These are phyloP conservation scores for Prunus salicina DNA, from an alignment of 306 rosid genomes.

Conservation along the genomic window DNA sequence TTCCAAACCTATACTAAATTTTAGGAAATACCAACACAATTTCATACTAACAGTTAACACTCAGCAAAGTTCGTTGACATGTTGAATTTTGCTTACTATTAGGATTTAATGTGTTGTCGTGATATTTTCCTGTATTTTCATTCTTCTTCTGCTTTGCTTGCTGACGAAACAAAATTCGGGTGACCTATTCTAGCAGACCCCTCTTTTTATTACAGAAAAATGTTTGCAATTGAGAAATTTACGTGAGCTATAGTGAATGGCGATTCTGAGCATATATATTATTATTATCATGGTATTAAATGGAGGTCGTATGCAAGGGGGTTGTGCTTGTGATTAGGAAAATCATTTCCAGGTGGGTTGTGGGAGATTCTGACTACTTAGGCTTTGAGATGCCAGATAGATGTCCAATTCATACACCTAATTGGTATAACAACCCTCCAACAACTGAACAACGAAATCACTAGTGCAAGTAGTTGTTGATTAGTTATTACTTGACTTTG, in stretches of 20 bases:
- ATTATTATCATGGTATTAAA: too few relatives aligned
- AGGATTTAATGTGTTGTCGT: background rate
- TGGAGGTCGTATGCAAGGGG: background rate
- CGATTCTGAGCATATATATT: too few relatives aligned
- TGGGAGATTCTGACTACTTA: conserved; percentile 15
- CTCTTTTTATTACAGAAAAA: too few relatives aligned
- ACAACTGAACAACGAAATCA: conserved; percentile 54
- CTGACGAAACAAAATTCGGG: background rate
- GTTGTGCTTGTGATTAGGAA: background rate
- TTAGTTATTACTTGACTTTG: conserved; percentile 36
- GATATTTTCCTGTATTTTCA: conserved; percentile 5
- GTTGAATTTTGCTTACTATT: conserved; percentile 10
- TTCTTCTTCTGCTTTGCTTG: conserved; percentile 14
- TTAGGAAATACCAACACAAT: too few relatives aligned
- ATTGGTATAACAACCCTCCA: conserved; percentile 64
- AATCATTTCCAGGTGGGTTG: conserved; percentile 12
- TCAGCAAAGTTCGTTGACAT: conserved; percentile 14
- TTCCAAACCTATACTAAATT: too few relatives aligned
- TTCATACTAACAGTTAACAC: background rate
- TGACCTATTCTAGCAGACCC: too few relatives aligned
- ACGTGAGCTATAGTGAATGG: too few relatives aligned
- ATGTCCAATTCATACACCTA: conserved; percentile 27
- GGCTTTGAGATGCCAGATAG: conserved; percentile 34
- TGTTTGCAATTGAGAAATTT: conserved; percentile 8
- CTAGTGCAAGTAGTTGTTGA: conserved; percentile 27